Evolutionary conservation across 768 basidiomycete genomes (phyloP).

Genomic region (Kwoniella pini): DNA sequence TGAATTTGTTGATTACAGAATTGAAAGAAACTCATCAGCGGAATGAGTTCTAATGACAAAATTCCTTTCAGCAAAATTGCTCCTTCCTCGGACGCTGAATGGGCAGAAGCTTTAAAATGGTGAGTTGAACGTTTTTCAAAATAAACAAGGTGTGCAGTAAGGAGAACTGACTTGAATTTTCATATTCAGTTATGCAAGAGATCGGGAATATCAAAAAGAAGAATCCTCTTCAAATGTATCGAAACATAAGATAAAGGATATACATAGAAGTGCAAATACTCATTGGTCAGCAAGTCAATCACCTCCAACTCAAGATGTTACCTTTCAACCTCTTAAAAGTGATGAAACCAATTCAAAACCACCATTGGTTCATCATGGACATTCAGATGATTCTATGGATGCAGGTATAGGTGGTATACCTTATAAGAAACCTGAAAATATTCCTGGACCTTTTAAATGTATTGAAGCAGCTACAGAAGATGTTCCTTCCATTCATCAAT

Average conservation of each 20-base stretch:
- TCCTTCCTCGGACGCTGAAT: slow-evolving; percentile 19
- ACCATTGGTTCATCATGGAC: slow-evolving; percentile 18
- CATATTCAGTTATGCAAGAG: slow-evolving; percentile 15
- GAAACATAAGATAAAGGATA: background rate
- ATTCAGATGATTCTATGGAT: slow-evolving; percentile 19
- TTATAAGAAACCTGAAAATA: background rate
- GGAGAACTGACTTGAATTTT: background rate
- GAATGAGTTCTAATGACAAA: background rate
- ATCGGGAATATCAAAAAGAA: slow-evolving; percentile 8
- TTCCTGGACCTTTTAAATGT: background rate
- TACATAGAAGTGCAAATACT: background rate
- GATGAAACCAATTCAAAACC: background rate
- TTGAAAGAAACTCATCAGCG: too few species aligned
- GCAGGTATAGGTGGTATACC: background rate
- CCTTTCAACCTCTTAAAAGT: background rate
- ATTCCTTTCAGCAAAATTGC: slow-evolving; percentile 6
- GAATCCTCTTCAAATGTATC: background rate
- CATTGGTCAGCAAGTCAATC: slow-evolving; percentile 2
- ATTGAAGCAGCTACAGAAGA: background rate
- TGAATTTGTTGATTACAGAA: too few species aligned
- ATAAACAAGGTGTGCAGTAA: too few species aligned
- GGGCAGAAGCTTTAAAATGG: slow-evolving; percentile 15
- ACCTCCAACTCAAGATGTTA: background rate
- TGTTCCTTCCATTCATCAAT: background rate
- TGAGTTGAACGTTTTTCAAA: slow-evolving; percentile 4